Conservation (phyloP, 495 filamentous ascomycete genomes). For the Margaritispora aquatica region DNA sequence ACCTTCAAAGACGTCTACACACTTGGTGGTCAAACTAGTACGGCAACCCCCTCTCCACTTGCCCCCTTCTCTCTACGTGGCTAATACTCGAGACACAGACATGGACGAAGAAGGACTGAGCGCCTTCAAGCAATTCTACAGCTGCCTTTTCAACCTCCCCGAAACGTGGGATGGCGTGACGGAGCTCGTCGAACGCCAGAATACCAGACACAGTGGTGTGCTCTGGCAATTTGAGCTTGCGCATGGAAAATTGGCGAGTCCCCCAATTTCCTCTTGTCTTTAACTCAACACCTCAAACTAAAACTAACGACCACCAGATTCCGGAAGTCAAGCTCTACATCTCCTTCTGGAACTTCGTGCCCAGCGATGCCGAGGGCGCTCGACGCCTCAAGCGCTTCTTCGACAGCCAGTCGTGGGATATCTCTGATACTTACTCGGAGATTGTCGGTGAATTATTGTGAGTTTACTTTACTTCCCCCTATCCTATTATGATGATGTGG, state of each 20-base stretch:
- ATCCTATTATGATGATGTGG: background rate
- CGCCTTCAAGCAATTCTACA: background rate
- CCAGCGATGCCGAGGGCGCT: background rate
- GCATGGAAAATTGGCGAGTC: background rate
- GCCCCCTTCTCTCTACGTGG: background rate
- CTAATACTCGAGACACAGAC: background rate
- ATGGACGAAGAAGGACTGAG: background rate
- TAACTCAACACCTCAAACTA: background rate
- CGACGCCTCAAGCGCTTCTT: background rate
- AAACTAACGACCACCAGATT: background rate
- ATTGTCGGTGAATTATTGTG: background rate
- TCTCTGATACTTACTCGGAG: background rate
- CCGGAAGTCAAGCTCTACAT: background rate
- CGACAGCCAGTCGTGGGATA: background rate
- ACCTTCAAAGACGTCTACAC: background rate
- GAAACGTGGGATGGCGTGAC: background rate
- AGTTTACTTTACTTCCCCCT: background rate
- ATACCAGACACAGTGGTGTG: background rate
- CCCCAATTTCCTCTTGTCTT: background rate
- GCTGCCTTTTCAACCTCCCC: background rate
- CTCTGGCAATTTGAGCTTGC: background rate
- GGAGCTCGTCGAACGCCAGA: background rate
- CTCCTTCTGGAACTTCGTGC: background rate
- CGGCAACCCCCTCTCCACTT: background rate
- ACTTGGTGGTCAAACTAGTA: background rate